phyloP scores from a whole-genome alignment of 176 grass and related monocot species.

The Eragrostis nindensis region DNA sequence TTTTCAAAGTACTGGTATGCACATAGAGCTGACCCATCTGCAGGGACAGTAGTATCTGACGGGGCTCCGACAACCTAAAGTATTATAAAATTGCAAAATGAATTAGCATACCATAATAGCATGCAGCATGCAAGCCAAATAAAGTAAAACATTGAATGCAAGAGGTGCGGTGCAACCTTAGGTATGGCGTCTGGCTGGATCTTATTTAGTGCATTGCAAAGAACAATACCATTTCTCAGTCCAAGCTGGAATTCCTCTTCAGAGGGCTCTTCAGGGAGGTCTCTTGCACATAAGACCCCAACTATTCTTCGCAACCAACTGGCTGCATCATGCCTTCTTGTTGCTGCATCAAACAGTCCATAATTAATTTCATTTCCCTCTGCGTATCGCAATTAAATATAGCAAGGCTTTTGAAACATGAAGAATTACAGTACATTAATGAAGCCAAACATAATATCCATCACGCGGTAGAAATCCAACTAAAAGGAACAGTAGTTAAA shows the following conservation, averaged over 20 bases:
- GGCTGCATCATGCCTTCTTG: constrained; percentile 67
- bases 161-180: constrained; percentile 64
- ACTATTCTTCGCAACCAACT: constrained; percentile 81
- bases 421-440: not conserved
- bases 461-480: not conserved
- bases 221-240: constrained; percentile 81
- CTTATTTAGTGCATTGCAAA: constrained; percentile 93
- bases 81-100: constrained; percentile 32
- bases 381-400: not conserved
- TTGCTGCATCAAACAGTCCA: constrained; percentile 46
- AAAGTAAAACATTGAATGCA: not conserved
- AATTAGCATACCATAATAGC: constrained; percentile 11
- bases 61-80: constrained; percentile 70
- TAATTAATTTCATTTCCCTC: not conserved
- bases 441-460: not conserved
- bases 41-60: constrained; percentile 49
- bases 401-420: not conserved
- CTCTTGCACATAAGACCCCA: constrained; percentile 64
- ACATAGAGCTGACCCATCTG: constrained; percentile 81
- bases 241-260: constrained; percentile 85
- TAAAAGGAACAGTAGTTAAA: not conserved
- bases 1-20: constrained; percentile 94
- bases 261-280: constrained; percentile 80
- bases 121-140: not conserved
- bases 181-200: constrained; percentile 62